These are phyloP conservation scores for Syzygium syzygioides DNA, from an alignment of 441 rosid genomes.

Conservation along the genomic window DNA sequence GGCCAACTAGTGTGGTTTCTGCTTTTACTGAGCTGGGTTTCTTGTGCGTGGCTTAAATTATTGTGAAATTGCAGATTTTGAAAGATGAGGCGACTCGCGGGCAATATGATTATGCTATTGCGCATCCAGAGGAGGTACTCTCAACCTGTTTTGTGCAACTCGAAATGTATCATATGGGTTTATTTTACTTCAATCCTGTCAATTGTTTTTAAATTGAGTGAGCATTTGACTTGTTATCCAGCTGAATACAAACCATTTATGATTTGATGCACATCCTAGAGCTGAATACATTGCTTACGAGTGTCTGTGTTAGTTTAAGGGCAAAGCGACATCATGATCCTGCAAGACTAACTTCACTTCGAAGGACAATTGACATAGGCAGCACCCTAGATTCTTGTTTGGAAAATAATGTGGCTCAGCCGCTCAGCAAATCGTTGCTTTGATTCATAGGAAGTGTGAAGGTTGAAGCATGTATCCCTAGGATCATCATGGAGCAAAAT, in stretches of 20 bases:
- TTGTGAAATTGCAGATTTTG: conserved; percentile 52
- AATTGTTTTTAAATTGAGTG: fast-evolving
- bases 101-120: conserved; percentile 93
- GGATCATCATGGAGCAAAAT: not conserved
- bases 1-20: not conserved
- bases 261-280: not conserved
- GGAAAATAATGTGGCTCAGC: not conserved
- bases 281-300: not conserved
- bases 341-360: not conserved
- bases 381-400: not conserved
- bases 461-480: not conserved
- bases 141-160: not conserved
- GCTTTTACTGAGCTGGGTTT: not conserved
- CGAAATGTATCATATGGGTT: not conserved
- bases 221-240: not conserved
- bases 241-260: not conserved
- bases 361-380: not conserved
- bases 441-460: not conserved
- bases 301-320: not conserved
- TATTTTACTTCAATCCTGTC: not conserved
- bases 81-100: conserved; percentile 86
- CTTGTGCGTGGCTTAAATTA: not conserved
- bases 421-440: not conserved
- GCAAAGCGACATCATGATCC: not conserved
- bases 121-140: conserved; percentile 88